Evolutionary conservation across 2,329 filamentous ascomycete species (phyloP), one percentile per base, ranked within the genome.

Genomic region (Fusarium oxysporum): DNA sequence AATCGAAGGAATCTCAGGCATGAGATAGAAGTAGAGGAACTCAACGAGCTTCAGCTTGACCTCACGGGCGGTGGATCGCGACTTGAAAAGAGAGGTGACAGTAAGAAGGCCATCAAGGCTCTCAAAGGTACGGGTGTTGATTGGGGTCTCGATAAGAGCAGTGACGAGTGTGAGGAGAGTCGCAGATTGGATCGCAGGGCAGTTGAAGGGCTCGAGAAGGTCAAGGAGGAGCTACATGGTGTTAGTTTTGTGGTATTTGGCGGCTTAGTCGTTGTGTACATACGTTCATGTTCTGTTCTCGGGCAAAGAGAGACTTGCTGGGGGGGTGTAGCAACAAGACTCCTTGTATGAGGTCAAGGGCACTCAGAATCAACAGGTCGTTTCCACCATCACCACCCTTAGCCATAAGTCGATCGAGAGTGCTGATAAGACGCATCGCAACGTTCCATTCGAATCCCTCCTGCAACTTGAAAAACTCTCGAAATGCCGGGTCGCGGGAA

Each of bases 371-470:
- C 77, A 98, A 88, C 67, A 96, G 85, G 81, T 98, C 95, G 79
- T 96, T 96, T 74, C 94, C 91, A 44, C 93, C 93, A 77, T 95
- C 92, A 80, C 90, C 92, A 58, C 92, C 91, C 85, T 94, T 94
- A 48, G 94, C 94, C 78, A 98, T 88, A 54, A 98, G 88, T 65
- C 94, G 89, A 81, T 98, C 95, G 47, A 98, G 89, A 63, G 94
- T 97, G 59, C 92, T 91, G 70, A 97, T 92, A 68, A 98, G 87
- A 68, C 95, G 91, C 83, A 94, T 91, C 19, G 94, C 92, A 62
- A 98, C 94, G 84, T 99, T 99, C 93, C 95, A 98, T 84, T 98
- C 94, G 80, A 99, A 99, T 6, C 95, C 94, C 80, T 98, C 95
- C 82, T 99, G 96, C 74, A 98, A 82, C 81, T 97, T 94, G 86